Evolutionary conservation across 768 basidiomycete genomes (phyloP).

Genomic region (Boletus subparvulus): DNA sequence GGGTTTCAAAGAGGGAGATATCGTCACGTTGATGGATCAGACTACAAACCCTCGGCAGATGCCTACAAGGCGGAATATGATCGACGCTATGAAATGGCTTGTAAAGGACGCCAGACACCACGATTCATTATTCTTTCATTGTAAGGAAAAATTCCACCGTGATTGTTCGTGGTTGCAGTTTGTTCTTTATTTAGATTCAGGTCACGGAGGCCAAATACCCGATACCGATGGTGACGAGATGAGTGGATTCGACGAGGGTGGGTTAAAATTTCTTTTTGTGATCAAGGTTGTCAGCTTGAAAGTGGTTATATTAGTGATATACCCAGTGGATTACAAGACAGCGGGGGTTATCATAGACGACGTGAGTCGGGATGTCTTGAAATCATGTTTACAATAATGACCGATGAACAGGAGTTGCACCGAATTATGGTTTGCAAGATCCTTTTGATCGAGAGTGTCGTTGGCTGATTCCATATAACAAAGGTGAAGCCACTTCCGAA

Average conservation of each 20-base stretch:
- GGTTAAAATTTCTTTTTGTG: neutral
- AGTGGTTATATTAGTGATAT: constrained; percentile 59
- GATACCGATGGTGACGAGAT: constrained; percentile 78
- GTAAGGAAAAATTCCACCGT: constrained; percentile 24
- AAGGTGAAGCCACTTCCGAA: constrained; percentile 54
- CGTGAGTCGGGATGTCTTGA: constrained; percentile 37
- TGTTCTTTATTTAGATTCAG: constrained; percentile 60
- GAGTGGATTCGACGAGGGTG: constrained; percentile 80
- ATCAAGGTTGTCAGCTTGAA: neutral
- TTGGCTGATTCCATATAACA: constrained; percentile 1
- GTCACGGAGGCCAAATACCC: constrained; percentile 89
- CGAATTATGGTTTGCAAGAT: constrained; percentile 37
- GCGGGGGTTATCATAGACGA: constrained; percentile 80
- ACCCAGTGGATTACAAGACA: constrained; percentile 80
- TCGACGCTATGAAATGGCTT: constrained; percentile 64
- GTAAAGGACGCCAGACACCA: constrained; percentile 65
- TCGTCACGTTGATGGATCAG: constrained; percentile 57
- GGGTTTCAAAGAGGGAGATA: constrained; percentile 51
- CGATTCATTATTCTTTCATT: constrained; percentile 80
- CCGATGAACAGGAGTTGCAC: constrained; percentile 37
- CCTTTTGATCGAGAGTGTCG: neutral
- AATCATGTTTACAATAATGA: neutral
- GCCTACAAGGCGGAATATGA: constrained; percentile 55
- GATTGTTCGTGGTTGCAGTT: neutral
- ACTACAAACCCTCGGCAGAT: constrained; percentile 40